A percentile compares a stretch with the other conserved stretches of the same genome.
phyloP scores from a whole-genome alignment of 75 land plant genomes.

The Selaginella tamariscina region DNA sequence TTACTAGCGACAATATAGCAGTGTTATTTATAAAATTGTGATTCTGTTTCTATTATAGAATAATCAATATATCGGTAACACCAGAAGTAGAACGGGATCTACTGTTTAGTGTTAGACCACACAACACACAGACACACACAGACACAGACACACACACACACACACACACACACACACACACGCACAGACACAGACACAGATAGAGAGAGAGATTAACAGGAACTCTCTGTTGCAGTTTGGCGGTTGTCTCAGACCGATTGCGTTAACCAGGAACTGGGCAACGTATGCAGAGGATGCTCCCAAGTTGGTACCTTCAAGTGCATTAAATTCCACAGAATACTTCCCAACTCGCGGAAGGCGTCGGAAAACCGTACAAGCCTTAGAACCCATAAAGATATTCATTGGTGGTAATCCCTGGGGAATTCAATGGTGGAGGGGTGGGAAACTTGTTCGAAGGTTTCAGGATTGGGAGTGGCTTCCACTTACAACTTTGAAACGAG shows the following conservation, averaged over 20 bases:
- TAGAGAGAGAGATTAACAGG: too few relatives aligned
- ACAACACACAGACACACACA: too few relatives aligned
- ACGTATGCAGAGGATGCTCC: conserved; percentile 45
- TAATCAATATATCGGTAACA: too few relatives aligned
- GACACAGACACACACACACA: too few relatives aligned
- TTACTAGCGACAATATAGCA: not conserved
- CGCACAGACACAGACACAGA: too few relatives aligned
- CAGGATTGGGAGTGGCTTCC: conserved; percentile 69
- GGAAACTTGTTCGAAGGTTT: conserved; percentile 44
- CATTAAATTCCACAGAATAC: conserved; percentile 15
- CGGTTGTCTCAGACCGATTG: conserved; percentile 45
- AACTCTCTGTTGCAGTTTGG: conserved; percentile 51
- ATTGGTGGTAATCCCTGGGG: conserved; percentile 18
- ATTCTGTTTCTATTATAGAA: too few relatives aligned
- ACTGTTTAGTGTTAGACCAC: too few relatives aligned
- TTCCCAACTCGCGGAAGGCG: conserved; percentile 21
- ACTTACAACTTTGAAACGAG: conserved; percentile 27
- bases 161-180: too few relatives aligned
- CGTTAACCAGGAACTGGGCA: conserved; percentile 60
- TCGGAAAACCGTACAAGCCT: conserved; percentile 19
- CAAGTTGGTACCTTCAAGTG: conserved; percentile 43
- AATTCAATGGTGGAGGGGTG: conserved; percentile 85
- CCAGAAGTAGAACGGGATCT: too few relatives aligned
- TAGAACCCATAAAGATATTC: conserved; percentile 11
- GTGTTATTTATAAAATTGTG: too few relatives aligned